Conservation (phyloP, 495 filamentous ascomycete species). For the Chaetomium fimeti region DNA sequence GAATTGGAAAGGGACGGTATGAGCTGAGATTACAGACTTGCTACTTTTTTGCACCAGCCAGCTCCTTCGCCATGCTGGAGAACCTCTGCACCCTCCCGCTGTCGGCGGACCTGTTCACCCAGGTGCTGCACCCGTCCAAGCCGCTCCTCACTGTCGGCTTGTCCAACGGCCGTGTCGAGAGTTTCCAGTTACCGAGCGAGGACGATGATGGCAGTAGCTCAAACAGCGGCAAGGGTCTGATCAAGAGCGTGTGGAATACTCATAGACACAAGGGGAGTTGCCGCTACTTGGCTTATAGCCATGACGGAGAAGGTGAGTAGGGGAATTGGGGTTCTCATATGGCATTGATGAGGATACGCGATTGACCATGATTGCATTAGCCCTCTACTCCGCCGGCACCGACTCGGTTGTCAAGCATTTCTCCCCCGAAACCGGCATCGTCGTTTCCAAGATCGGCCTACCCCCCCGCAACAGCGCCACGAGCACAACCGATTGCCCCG, state of each 20-base stretch:
- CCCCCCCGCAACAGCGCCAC: constrained; percentile 45
- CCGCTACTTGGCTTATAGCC: constrained; percentile 69
- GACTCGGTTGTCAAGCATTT: constrained; percentile 90
- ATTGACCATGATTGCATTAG: constrained; percentile 36
- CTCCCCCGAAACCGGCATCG: constrained; percentile 71
- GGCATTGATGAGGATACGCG: background rate
- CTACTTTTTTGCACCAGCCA: background rate
- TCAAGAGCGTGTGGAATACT: constrained; percentile 85
- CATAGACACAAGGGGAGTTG: constrained; percentile 91
- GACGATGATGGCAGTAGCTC: constrained; percentile 50
- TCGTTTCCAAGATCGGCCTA: constrained; percentile 72
- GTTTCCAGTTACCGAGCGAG: constrained; percentile 69
- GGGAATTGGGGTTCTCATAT: background rate
- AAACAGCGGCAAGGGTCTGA: constrained; percentile 64
- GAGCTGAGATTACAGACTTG: constrained; percentile 4
- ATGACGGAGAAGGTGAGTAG: constrained; percentile 64
- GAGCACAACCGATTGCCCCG: constrained; percentile 60
- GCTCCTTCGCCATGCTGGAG: constrained; percentile 58
- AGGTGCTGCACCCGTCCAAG: constrained; percentile 78
- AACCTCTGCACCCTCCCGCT: constrained; percentile 87
- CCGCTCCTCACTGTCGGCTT: constrained; percentile 85
- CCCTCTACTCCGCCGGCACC: constrained; percentile 83
- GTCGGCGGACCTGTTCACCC: constrained; percentile 80
- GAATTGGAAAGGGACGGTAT: constrained; percentile 3
- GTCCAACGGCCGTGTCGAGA: constrained; percentile 80